These are phyloP conservation scores for Kluyveromyces aestuarii DNA, from an alignment of 805 yeast species.

Conservation along the genomic window DNA sequence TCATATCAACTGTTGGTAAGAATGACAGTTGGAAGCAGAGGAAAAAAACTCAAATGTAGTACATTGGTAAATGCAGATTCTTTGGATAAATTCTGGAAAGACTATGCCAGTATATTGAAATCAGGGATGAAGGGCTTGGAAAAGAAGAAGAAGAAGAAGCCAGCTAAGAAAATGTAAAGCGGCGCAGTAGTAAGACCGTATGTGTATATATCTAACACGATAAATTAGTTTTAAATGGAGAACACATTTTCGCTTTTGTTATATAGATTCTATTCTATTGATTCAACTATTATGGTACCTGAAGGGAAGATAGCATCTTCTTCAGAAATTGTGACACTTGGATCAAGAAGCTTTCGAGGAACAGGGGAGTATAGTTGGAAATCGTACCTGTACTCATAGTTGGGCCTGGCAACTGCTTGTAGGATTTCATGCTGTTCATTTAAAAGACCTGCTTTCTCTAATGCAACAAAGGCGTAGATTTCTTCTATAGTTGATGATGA, in stretches of 20 bases:
- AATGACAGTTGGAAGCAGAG: conserved; percentile 30
- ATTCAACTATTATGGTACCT: conserved; percentile 52
- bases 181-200: not conserved
- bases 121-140: conserved; percentile 65
- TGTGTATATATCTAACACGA: not conserved
- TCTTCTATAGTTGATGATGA: conserved; percentile 45
- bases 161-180: conserved; percentile 8
- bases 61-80: conserved; percentile 59
- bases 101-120: conserved; percentile 62
- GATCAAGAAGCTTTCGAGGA: conserved; percentile 42
- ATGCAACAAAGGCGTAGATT: conserved; percentile 63
- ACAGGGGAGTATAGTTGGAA: conserved; percentile 48
- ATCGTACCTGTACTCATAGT: conserved; percentile 37
- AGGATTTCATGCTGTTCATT: conserved; percentile 11
- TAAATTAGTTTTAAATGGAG: too few species aligned
- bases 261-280: conserved; percentile 1
- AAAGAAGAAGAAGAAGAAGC: conserved; percentile 61
- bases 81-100: conserved; percentile 68
- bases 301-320: conserved; percentile 48
- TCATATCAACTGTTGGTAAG: conserved; percentile 61
- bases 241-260: not conserved
- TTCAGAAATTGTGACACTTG: conserved; percentile 31
- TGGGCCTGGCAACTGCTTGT: conserved; percentile 12
- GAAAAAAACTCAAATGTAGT: conserved; percentile 47
- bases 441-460: conserved; percentile 28